phyloP scores from a whole-genome alignment of 352 stramenopile genomes.

The Phytophthora quininea region DNA sequence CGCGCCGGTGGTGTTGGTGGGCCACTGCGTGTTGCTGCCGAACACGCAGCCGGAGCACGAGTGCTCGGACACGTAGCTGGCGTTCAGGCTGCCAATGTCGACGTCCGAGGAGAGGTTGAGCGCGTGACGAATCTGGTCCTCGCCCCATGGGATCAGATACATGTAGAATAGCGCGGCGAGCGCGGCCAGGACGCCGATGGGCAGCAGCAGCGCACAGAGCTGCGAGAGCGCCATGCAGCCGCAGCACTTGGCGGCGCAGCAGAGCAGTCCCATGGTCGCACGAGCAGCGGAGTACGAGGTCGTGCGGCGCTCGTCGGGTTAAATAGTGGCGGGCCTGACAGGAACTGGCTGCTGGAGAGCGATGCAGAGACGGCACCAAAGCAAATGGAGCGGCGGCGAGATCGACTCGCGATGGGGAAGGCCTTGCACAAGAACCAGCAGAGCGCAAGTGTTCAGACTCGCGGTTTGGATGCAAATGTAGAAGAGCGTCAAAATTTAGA shows the following conservation, averaged over 20 bases:
- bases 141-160: conserved; percentile 76
- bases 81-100: conserved; percentile 55
- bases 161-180: conserved; percentile 73
- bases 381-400: too few species aligned
- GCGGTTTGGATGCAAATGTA: too few species aligned
- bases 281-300: conserved; percentile 21
- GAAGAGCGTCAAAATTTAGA: too few species aligned
- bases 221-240: conserved; percentile 77
- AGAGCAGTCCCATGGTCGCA: conserved; percentile 50
- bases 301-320: not conserved
- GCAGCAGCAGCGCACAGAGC: conserved; percentile 63
- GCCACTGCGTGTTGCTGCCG: conserved; percentile 84
- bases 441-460: too few species aligned
- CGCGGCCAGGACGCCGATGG: conserved; percentile 51
- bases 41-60: conserved; percentile 87
- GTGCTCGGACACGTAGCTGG: conserved; percentile 58
- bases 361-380: too few species aligned
- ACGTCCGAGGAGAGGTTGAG: conserved; percentile 54
- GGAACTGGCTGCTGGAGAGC: not conserved
- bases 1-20: conserved; percentile 70
- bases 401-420: too few species aligned
- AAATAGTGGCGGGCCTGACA: not conserved
- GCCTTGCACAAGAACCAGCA: too few species aligned
- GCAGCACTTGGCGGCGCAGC: conserved; percentile 74
- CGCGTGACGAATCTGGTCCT: conserved; percentile 70